Conservation (phyloP, 805 yeast species). For the Metschnikowia cerradonensis region DNA sequence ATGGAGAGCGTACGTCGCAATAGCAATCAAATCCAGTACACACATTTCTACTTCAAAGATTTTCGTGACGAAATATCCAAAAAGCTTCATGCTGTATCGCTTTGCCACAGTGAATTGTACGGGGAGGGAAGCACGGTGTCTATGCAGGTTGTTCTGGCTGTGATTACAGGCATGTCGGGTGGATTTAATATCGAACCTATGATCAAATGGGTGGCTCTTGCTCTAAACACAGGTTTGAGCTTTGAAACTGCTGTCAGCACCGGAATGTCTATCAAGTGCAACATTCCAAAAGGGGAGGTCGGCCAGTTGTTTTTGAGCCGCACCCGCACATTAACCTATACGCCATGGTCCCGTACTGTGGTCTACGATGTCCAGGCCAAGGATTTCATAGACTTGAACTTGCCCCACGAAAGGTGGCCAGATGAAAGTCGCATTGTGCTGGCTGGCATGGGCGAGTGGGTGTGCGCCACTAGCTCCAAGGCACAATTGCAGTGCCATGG, state of each 20-base stretch:
- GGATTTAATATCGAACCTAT: constrained; percentile 4
- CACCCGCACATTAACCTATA: constrained; percentile 12
- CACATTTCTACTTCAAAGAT: constrained; percentile 9
- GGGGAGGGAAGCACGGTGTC: constrained; percentile 16
- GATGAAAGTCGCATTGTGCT: constrained; percentile 8
- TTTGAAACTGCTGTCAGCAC: constrained; percentile 4
- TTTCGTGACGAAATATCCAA: background rate
- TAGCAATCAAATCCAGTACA: background rate
- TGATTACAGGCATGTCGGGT: constrained; percentile 5
- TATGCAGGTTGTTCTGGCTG: constrained; percentile 7
- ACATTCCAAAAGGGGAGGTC: constrained; percentile 13
- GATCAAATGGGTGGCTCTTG: constrained; percentile 2
- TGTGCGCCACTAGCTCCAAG: constrained; percentile 13
- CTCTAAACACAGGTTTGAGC: constrained; percentile 2
- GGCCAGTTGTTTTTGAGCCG: constrained; percentile 15
- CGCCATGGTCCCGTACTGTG: constrained; percentile 12
- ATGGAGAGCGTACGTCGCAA: background rate
- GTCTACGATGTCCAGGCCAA: background rate
- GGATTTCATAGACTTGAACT: background rate
- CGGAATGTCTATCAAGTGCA: constrained; percentile 9
- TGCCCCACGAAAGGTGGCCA: constrained; percentile 1
- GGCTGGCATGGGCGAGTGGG: constrained; percentile 16
- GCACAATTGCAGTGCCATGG: constrained; percentile 9
- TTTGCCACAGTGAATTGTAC: constrained; percentile 14
- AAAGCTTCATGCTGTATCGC: constrained; percentile 10